Evolutionary conservation across 164 flowering plant species (phyloP), one percentile per base, ranked within the genome.

Genomic region (Brasenia schreberi): DNA sequence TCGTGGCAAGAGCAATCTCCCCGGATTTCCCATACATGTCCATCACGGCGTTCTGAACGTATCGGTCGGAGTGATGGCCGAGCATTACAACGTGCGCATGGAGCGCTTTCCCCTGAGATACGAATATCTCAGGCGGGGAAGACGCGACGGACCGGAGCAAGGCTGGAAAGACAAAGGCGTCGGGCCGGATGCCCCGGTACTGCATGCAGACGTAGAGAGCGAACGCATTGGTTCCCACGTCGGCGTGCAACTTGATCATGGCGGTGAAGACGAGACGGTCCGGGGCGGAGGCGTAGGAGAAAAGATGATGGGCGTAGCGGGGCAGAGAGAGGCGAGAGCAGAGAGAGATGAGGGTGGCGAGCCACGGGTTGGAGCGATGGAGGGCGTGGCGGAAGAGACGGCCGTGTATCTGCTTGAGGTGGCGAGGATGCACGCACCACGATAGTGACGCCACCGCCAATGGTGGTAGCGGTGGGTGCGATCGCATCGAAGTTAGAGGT

Each of bases 341-440:
- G 43, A 68, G 78, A 71, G 33, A 61, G 69, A 86, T 71, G 73
- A 86, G 85, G 5, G 69, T 78, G 18, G 88, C 49, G 43, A 81
- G 74, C 77, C 78, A 83, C 76, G 72, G 75, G 76, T 67, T 71
- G 58, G 74, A 70, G 68, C 63, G 72, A 53, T 76, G 77, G 64
- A 84, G 83, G 64, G 79, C 73, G 59, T 70, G 68, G 5, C 53
- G 80, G 60, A 85, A 61, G 71, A 85, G 76, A 5, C 77, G 84
- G 1, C 85, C 84, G 64, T 85, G 90, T 62, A 85, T 65, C 69
- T 85, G 87, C 33, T 61, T 77, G 5, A 87, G 75, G 1, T 85
- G 88, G 56, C 56, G 56, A 49, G 56, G 56, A 16, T 49, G 56
- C 56, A 9, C 16, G 56, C 56, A 49, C 56, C 56, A 49, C 12